A percentile compares a stretch with the other conserved stretches of the same genome.
These are phyloP conservation scores for Penicillium mononematosum DNA, from an alignment of 495 filamentous ascomycete species.

Conservation along the genomic window DNA sequence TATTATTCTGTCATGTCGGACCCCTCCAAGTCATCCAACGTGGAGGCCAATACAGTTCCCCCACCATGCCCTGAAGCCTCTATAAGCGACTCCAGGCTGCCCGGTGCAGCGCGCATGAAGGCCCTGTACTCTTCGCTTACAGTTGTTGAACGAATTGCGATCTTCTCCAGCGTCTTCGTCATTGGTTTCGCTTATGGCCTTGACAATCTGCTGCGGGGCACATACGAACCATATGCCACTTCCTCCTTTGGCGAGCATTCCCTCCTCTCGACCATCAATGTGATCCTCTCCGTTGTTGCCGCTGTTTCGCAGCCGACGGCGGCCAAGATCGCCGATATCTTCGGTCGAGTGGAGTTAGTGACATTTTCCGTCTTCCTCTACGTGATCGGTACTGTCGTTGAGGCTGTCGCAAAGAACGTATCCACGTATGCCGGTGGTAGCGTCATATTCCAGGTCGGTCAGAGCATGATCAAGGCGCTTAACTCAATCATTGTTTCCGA, in stretches of 20 bases:
- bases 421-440: conserved; percentile 10
- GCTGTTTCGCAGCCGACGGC: conserved; percentile 14
- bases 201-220: conserved; percentile 10
- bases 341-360: conserved; percentile 13
- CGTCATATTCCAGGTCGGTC: conserved; percentile 6
- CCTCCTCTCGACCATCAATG: conserved; percentile 13
- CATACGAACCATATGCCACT: conserved; percentile 15
- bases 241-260: conserved; percentile 15
- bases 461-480: conserved; percentile 7
- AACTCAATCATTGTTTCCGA: conserved; percentile 15
- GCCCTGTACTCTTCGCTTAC: conserved; percentile 6
- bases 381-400: conserved; percentile 10
- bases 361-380: conserved; percentile 13
- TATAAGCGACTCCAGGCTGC: background rate
- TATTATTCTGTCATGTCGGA: background rate
- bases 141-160: background rate
- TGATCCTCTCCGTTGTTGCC: conserved; percentile 11
- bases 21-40: background rate
- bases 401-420: conserved; percentile 5
- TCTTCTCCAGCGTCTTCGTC: conserved; percentile 12
- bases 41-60: background rate
- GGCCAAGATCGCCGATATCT: conserved; percentile 10
- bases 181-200: conserved; percentile 15
- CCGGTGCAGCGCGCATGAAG: conserved; percentile 14
- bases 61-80: background rate